Evolutionary conservation across 2,329 filamentous ascomycete species (phyloP), one percentile per base, ranked within the genome.

Genomic region (Penicillium hesseltinei): DNA sequence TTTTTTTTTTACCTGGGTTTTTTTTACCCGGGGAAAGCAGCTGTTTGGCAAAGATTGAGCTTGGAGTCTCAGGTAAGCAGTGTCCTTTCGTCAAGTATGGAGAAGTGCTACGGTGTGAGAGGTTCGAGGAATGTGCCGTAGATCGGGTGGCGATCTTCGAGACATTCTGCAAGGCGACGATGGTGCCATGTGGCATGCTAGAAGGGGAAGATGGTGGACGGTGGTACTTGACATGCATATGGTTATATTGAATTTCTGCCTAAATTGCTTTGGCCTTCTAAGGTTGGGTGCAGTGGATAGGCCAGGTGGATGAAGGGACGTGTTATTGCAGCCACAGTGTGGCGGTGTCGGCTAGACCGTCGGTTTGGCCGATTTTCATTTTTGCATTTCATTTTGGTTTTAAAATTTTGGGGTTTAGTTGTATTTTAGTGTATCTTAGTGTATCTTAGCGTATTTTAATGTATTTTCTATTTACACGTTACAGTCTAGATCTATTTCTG

Each of bases 91-190:
- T 51, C 57, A 53, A 59, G 62, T 63, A 66, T 66, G 64, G 54
- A 64, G 60, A 55, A 64, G 52, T 66, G 62, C 64, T 64, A 66
- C 64, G 45, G 63, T 66, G 35, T 59, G 61, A 61, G 50, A 56
- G 13, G 53, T 45, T 50, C 40, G 52, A 42, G 51, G 57, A 57
- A 65, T 65, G 64, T 54, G 45, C 56, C 54, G 64, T 62, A 56
- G 62, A 63, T 63, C 56, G 45, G 50, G 56, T 54, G 51, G 54
- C 59, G 56, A 56, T 53, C 49, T 51, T 42, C 35, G 46, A 66
- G 49, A 64, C 62, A 65, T 65, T 64, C 64, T 65, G 64, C 61
- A 66, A 66, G 62, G 64, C 60, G 56, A 65, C 59, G 48, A 57
- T 52, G 43, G 60, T 42, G 61, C 64, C 64, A 66, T 66, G 64